phyloP scores from a whole-genome alignment of 768 basidiomycete species.

The Boletales sp. region DNA sequence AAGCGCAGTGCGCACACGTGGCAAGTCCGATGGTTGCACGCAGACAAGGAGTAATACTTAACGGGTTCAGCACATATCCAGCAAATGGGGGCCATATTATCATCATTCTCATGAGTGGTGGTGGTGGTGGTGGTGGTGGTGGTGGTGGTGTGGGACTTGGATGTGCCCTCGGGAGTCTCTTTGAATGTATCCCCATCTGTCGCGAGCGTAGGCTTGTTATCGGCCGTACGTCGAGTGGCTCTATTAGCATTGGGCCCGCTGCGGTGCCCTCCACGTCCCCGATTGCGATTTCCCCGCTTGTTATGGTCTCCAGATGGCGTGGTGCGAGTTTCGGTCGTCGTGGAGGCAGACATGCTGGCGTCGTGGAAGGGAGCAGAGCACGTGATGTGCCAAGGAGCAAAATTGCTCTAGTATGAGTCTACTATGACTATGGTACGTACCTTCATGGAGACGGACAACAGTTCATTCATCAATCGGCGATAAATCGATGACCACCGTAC shows the following conservation, averaged over 20 bases:
- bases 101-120: slow-evolving; percentile 31
- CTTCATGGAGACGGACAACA: too few relatives aligned
- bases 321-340: slow-evolving; percentile 12
- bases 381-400: too few relatives aligned
- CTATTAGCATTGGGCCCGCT: slow-evolving; percentile 4
- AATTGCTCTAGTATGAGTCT: neutral
- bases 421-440: too few relatives aligned
- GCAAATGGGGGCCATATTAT: slow-evolving; percentile 44
- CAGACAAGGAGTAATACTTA: slow-evolving; percentile 83
- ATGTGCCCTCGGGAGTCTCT: neutral
- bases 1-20: slow-evolving; percentile 89
- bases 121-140: neutral
- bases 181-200: neutral
- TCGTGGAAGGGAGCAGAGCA: neutral
- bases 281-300: slow-evolving; percentile 17
- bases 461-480: too few relatives aligned
- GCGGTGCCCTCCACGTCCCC: slow-evolving; percentile 15
- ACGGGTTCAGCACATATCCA: slow-evolving; percentile 96
- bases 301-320: neutral
- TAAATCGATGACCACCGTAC: too few relatives aligned
- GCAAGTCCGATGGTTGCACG: slow-evolving; percentile 93
- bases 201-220: slow-evolving; percentile 1
- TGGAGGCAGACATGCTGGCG: slow-evolving; percentile 17
- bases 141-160: neutral
- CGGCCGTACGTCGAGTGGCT: neutral